Conservation (phyloP, 331 rosid genomes). For the Malus hybrid region DNA sequence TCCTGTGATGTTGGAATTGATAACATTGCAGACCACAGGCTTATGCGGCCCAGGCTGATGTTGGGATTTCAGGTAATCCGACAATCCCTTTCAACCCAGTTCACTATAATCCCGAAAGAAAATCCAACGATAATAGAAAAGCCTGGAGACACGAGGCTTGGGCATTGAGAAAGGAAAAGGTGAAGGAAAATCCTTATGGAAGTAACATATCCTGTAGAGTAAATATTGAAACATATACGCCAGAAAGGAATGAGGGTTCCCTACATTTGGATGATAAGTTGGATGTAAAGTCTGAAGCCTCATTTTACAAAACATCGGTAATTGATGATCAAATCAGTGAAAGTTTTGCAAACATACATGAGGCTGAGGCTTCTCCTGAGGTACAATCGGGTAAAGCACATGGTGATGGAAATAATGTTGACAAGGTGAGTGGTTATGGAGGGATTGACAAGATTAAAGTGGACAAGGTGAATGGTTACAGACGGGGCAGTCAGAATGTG, state of each 20-base stretch:
- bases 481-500: background rate
- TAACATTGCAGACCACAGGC: slow-evolving; percentile 40
- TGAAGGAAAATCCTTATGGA: background rate
- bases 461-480: slow-evolving; percentile 4
- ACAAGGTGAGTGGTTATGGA: background rate
- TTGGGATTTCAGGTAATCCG: background rate
- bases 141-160: slow-evolving; percentile 16
- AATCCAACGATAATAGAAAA: background rate
- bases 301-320: background rate
- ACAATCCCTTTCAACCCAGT: background rate
- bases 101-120: slow-evolving; percentile 11
- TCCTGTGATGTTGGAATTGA: slow-evolving; percentile 15
- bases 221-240: background rate
- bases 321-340: background rate
- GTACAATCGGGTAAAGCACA: background rate
- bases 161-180: slow-evolving; percentile 2
- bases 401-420: background rate
- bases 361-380: background rate
- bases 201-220: background rate
- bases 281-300: background rate
- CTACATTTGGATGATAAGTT: background rate
- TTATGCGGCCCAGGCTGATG: slow-evolving; percentile 24
- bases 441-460: background rate
- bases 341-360: no score
- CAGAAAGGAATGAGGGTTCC: background rate